phyloP scores from a whole-genome alignment of 75 land plant genomes.

The Cunninghamia lanceolata region DNA sequence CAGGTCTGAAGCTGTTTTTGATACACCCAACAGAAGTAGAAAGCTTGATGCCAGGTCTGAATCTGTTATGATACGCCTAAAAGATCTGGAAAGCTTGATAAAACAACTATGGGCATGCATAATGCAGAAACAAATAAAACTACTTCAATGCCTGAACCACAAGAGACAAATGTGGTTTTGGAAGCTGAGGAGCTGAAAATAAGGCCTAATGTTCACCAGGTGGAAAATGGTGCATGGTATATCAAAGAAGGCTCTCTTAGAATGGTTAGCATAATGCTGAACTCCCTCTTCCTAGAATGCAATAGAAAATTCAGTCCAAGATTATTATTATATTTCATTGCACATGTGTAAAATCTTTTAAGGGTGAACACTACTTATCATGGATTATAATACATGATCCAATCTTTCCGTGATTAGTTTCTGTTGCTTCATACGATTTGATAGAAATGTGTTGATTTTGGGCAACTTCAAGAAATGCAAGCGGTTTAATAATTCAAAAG shows the following conservation, averaged over 20 bases:
- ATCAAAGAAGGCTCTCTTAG: background rate
- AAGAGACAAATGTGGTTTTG: background rate
- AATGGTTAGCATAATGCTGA: conserved; percentile 3
- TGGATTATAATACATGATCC: background rate
- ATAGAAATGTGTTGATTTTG: background rate
- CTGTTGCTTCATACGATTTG: background rate
- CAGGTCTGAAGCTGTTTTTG: conserved; percentile 28
- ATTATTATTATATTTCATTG: background rate
- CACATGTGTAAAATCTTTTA: background rate
- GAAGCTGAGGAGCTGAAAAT: background rate
- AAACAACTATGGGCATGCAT: conserved; percentile 7
- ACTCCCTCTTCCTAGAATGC: background rate
- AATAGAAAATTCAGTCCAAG: background rate
- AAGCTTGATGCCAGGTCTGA: conserved; percentile 12
- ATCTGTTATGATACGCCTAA: conserved; percentile 14
- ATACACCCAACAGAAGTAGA: conserved; percentile 2
- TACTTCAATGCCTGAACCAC: background rate
- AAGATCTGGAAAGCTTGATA: conserved; percentile 1
- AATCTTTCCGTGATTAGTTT: background rate
- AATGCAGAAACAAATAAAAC: background rate
- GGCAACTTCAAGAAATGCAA: background rate
- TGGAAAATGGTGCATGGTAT: background rate
- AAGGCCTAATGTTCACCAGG: background rate
- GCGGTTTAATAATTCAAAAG: background rate
- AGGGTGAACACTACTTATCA: background rate